These are phyloP conservation scores for Exophiala alcalophila DNA, from an alignment of 2,329 filamentous ascomycete species.

Conservation along the genomic window DNA sequence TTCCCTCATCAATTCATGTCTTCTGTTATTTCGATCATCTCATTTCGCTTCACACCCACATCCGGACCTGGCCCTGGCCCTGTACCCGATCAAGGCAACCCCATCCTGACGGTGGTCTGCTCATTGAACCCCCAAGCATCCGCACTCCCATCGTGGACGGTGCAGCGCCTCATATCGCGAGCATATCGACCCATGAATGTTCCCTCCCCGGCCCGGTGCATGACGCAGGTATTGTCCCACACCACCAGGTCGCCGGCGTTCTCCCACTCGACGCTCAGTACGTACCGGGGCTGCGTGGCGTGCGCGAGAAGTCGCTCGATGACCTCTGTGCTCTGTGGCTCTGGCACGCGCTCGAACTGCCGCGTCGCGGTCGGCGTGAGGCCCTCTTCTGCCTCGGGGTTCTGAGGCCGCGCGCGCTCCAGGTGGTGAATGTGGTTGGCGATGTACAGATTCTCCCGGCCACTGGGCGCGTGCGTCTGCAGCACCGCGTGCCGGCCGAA, in stretches of 20 bases:
- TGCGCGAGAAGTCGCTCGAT: slow-evolving; percentile 43
- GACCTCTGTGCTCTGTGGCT: slow-evolving; percentile 36
- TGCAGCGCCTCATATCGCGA: slow-evolving; percentile 56
- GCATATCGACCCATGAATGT: slow-evolving; percentile 48
- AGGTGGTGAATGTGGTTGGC: slow-evolving; percentile 55
- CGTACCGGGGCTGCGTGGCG: slow-evolving; percentile 49
- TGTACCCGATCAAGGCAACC: slow-evolving; percentile 35
- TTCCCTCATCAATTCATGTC: too few species aligned
- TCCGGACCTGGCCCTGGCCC: too few species aligned
- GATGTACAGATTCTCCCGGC: slow-evolving; percentile 53
- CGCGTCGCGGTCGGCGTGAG: slow-evolving; percentile 16
- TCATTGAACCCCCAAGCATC: slow-evolving; percentile 47
- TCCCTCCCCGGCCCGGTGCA: slow-evolving; percentile 54
- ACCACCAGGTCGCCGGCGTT: slow-evolving; percentile 52
- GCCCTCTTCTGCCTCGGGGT: too few species aligned
- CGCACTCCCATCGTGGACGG: slow-evolving; percentile 50
- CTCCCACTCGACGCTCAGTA: slow-evolving; percentile 49
- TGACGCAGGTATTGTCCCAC: slow-evolving; percentile 59
- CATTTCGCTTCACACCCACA: too few species aligned
- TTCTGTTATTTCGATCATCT: too few species aligned
- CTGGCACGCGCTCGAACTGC: slow-evolving; percentile 26
- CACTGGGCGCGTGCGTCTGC: slow-evolving; percentile 49
- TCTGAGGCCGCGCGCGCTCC: slow-evolving; percentile 29
- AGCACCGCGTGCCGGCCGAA: slow-evolving; percentile 50
- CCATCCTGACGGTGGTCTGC: slow-evolving; percentile 31